Conservation (phyloP, 2,329 filamentous ascomycete genomes). For the Pseudocercospora pini-densiflorae region DNA sequence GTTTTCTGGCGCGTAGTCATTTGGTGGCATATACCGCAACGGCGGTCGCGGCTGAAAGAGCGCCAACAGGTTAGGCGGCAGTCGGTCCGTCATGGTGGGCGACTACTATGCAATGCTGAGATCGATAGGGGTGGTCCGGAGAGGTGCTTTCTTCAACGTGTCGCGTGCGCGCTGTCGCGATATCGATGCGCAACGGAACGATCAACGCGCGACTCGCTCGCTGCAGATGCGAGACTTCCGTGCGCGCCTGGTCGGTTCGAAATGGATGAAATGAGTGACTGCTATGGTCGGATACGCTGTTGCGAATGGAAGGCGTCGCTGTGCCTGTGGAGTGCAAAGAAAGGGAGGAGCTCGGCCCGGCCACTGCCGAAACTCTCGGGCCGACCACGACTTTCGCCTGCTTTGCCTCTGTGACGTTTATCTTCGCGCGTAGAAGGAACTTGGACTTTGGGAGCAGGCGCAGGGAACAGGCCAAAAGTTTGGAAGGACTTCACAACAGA, state of each 20-base stretch:
- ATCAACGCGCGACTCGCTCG: neutral
- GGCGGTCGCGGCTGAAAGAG: slow-evolving; percentile 95
- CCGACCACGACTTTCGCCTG: neutral
- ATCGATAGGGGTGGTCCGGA: neutral
- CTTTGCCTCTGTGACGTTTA: slow-evolving; percentile 3
- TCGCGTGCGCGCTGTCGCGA: neutral
- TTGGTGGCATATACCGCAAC: slow-evolving; percentile 83
- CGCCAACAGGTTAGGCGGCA: slow-evolving; percentile 87
- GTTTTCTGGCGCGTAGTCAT: slow-evolving; percentile 81
- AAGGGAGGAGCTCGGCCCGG: slow-evolving; percentile 3
- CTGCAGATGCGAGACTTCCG: neutral
- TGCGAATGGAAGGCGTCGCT: neutral
- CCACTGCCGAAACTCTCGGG: neutral
- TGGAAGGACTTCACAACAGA: neutral
- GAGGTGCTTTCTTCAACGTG: neutral
- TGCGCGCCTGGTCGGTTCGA: neutral
- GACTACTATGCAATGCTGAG: neutral
- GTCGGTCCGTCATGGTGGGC: slow-evolving; percentile 80
- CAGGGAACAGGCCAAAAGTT: neutral
- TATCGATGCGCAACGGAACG: neutral
- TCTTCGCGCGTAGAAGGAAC: neutral
- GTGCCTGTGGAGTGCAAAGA: neutral
- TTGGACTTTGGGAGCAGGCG: neutral
- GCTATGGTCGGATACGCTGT: neutral
- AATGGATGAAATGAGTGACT: neutral